Base-by-base conservation (phyloP, 805 yeast species). In the Starmerella khaoyaiensis region DNA sequence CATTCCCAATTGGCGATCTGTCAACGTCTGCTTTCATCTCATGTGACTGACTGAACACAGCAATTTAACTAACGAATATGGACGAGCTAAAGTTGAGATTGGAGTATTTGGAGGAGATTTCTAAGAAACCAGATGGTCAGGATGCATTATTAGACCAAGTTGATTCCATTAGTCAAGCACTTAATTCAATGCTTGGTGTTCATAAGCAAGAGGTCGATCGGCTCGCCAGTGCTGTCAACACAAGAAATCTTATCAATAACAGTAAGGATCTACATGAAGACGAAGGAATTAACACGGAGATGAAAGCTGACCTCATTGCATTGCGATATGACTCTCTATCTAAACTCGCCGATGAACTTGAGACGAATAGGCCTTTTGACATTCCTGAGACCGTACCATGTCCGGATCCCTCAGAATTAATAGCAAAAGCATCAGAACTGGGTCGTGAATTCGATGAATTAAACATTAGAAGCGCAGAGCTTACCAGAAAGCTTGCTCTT, bases 381-480 rank as follows among this genome's bases (percentile, higher is more conserved):
- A 28, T 44, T 11, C 48, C 49, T 10, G 32, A 26, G 5, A 11
- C 31, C 11, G 19, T 22, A 15, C 36, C 35, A 4, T 18, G 26
- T 18, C 28, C 28, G 9, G 18, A 33, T 21, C 28, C 44, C 16
- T 31, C 31, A 21, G 19, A 31, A 4, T 33, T 40, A 9, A 16
- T 41, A 4, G 31, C 30, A 12, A 23, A 40, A 21, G 46, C 46
- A 9, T 22, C 39, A 11, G 36, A 34, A 28, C 28, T 41, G 17
- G 47, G 44, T 3, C 37, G 31, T 16, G 45, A 42, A 20, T 49
- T 47, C 27, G 50, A 49, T 37, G 48, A 47, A 33, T 40, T 43
- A 10, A 43, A 50, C 4, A 23, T 33, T 5, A 41, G 51, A 12
- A 47, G 49, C 33, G 33, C 43, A 3, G 42, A 34, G 28, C 39